Percentiles rank a stretch among this genome's conserved stretches.
phyloP scores from a whole-genome alignment of 129 eudicot species.

The Flaveria robusta region DNA sequence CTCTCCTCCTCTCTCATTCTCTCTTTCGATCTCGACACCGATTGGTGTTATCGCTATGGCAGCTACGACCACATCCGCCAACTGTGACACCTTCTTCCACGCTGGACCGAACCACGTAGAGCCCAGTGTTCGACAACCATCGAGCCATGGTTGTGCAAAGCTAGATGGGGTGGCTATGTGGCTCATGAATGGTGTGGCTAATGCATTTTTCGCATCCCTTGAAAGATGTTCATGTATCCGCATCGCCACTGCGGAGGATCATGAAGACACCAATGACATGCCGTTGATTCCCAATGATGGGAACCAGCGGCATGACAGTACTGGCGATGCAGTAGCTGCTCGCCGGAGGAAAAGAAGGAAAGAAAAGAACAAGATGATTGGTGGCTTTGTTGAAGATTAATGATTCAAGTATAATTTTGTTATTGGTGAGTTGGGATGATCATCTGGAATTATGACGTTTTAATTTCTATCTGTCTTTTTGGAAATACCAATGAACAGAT shows the following conservation, averaged over 20 bases:
- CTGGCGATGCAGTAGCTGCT: not conserved
- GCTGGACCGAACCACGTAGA: slow-evolving; percentile 25
- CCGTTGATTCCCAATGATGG: slow-evolving; percentile 49
- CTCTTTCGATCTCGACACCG: not conserved
- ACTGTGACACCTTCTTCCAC: slow-evolving; percentile 33
- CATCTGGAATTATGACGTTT: slow-evolving; percentile 17
- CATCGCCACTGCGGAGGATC: slow-evolving; percentile 52
- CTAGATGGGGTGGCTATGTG: slow-evolving; percentile 64
- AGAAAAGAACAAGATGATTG: slow-evolving; percentile 32
- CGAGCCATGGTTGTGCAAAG: slow-evolving; percentile 47
- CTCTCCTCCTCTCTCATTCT: slow-evolving; percentile 2
- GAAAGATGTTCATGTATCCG: slow-evolving; percentile 64
- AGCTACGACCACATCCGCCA: slow-evolving; percentile 37
- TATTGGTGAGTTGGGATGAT: slow-evolving; percentile 29
- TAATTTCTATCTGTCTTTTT: slow-evolving; percentile 19
- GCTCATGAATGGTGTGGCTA: slow-evolving; percentile 57
- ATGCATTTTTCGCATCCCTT: slow-evolving; percentile 58
- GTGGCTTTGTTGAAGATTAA: slow-evolving; percentile 29
- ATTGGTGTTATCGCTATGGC: slow-evolving; percentile 31
- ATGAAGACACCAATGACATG: slow-evolving; percentile 43
- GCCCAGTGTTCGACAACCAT: slow-evolving; percentile 40
- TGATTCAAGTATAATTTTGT: slow-evolving; percentile 21
- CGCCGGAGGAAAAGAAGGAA: slow-evolving; percentile 35
- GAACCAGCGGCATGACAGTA: slow-evolving; percentile 33
- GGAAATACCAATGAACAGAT: slow-evolving; percentile 37